Base-by-base conservation (phyloP, 768 basidiomycete genomes). In the Suillus clintonianus region DNA sequence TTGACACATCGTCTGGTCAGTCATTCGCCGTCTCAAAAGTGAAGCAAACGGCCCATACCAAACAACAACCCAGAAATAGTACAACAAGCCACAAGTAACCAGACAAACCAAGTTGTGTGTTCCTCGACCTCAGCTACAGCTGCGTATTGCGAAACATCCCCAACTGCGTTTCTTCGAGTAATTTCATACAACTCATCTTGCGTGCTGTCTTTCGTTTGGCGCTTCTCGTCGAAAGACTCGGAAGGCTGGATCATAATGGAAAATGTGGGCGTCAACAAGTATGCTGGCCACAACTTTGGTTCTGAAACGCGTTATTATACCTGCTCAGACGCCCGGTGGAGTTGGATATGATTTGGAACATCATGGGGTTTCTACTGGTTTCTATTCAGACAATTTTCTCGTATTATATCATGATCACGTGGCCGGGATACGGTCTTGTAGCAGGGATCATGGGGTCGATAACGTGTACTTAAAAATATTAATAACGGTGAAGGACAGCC, bases 51-150 rank as follows among this genome's bases (percentile, higher is more conserved):
- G 54, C 34, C 65, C 87, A 34, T 60, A 90, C 90, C 91, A 64
- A 93, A 93, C 8, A 92, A 80, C 27, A 91, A 74, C 19, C 90
- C 91, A 14, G 89, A 90, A 61, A 93, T 89, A 57, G 89, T 87
- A n/a, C 88, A 87, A 64, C 88, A 87, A 59, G 83, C 73, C 15
- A 92, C 91, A 47, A 94, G 81, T n/a, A 87, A 77, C 89, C 90
- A 91, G 2, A 93, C 85, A 66, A 92, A 92, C 82, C 83, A 85
- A 0, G 89, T 89, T 27, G 87, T 88, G 64, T 75, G 77, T 63
- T 89, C 88, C 63, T 89, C 88, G 14, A 86, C 87, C 67, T 89
- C 88, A 19, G 84, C 85, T 11, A 87, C 82, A 8, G 86, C 84
- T 1, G 82, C 79, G 60, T 85, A 71, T 66, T 89, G 87, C 57